Evolutionary conservation across 2,329 filamentous ascomycete species (phyloP), one percentile per base, ranked within the genome.

Genomic region (Zalaria obscura): DNA sequence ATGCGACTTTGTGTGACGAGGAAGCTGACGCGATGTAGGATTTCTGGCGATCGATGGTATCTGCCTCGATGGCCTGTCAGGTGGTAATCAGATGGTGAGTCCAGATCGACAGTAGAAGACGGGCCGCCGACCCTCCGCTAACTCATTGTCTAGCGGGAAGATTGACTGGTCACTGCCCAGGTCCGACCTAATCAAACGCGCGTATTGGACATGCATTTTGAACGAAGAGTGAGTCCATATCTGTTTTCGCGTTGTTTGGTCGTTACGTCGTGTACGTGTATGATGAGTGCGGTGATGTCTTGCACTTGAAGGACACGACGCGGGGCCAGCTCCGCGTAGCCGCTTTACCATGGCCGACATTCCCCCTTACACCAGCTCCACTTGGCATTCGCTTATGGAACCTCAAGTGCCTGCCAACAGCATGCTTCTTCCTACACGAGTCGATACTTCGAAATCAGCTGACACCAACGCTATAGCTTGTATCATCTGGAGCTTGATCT

Each of bases 401-500:
- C 18, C 18, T 18, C 18, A 18, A 18, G 18, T 18, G 18, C 18
- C 18, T 18, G 18, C 18, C 18, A 18, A 18, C 18, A 18, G 18
- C 18, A 18, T 18, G 18, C 18, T 18, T 18, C 18, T 18, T 18
- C 18, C 18, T 18, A 18, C 18, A 18, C 18, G 18, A 18, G 18
- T 18, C 18, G 18, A 18, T 18, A 18, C 18, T 18, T 18, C 18
- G 18, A 18, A 18, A 18, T 18, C 18, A 18, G 18, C 18, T 18
- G 18, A 18, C 18, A 18, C 18, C 18, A 18, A 18, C 18, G 45
- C 43, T 46, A 48, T 44, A 75, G 73, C 7, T 65, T 64, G 42
- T 62, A 77, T 39, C 67, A 76, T 44, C 61, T 76, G 41, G 76
- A 79, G 46, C 63, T 79, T 6, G 73, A 74, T 40, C 52, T 78